Percentiles rank a stretch among this genome's conserved stretches.
Conservation (phyloP, 2,329 filamentous ascomycete genomes). For the Pestalotiopsis sp. region DNA sequence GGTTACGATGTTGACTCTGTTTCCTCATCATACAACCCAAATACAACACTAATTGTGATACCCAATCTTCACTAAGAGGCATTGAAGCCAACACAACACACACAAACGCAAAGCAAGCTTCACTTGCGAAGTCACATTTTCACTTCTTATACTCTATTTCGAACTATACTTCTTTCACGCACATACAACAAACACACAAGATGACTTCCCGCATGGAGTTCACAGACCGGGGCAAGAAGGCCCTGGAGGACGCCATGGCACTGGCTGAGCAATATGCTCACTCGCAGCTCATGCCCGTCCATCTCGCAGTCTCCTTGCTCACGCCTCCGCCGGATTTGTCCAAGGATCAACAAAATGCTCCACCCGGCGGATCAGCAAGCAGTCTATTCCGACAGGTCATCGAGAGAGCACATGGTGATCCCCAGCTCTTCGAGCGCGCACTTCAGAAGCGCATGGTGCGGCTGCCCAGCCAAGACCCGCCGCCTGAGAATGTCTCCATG, state of each 20-base stretch:
- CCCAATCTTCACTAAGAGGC: constrained; percentile 7
- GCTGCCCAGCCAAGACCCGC: constrained; percentile 90
- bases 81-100: constrained; percentile 5
- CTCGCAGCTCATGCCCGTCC: constrained; percentile 85
- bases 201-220: constrained; percentile 86
- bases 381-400: constrained; percentile 95
- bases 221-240: constrained; percentile 89
- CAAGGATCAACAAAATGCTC: constrained; percentile 80
- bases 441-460: constrained; percentile 92
- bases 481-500: constrained; percentile 84
- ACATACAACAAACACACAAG: constrained; percentile 26
- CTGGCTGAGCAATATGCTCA: constrained; percentile 90
- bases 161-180: background rate
- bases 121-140: constrained; percentile 8
- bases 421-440: constrained; percentile 82
- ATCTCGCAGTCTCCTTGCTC: constrained; percentile 82
- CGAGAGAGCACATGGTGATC: constrained; percentile 90
- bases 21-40: background rate
- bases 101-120: constrained; percentile 5
- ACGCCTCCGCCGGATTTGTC: constrained; percentile 75
- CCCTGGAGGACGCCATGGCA: constrained; percentile 83
- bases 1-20: background rate
- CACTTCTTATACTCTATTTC: background rate
- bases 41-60: constrained; percentile 7
- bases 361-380: constrained; percentile 56